phyloP scores from a whole-genome alignment of 164 flowering plant genomes.

The Liquidambar formosana region DNA sequence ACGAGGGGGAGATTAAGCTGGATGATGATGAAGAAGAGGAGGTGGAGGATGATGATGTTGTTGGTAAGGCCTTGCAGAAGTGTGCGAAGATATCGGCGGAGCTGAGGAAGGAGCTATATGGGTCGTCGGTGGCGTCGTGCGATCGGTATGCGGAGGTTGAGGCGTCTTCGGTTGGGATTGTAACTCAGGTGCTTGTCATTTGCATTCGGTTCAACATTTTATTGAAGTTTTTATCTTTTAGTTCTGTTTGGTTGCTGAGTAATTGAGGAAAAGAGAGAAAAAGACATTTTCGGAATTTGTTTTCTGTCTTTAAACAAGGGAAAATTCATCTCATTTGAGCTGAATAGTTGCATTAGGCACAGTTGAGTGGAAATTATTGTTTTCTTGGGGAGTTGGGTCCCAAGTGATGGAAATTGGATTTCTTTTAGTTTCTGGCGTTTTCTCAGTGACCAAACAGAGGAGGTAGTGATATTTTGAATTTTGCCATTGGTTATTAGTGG shows the following conservation, averaged over 20 bases:
- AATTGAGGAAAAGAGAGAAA: neutral
- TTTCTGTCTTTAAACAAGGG: too few species aligned
- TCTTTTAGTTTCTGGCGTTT: neutral
- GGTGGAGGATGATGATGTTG: constrained; percentile 63
- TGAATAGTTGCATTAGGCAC: too few species aligned
- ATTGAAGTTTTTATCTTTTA: neutral
- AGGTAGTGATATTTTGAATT: neutral
- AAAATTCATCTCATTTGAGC: too few species aligned
- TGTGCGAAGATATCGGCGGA: constrained; percentile 80
- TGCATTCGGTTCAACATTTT: neutral
- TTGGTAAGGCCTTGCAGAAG: constrained; percentile 84
- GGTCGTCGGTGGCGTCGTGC: constrained; percentile 50
- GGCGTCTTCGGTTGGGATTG: constrained; percentile 66
- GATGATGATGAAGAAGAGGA: constrained; percentile 28
- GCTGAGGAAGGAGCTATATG: constrained; percentile 67
- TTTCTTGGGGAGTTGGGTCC: neutral
- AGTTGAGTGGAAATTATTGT: neutral
- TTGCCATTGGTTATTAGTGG: neutral
- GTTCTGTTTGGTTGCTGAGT: neutral
- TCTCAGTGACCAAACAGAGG: neutral
- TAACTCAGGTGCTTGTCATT: constrained; percentile 64
- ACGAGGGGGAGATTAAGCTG: constrained; percentile 11
- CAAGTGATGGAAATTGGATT: neutral
- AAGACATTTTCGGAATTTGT: too few species aligned
- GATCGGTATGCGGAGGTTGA: constrained; percentile 77